Evolutionary conservation across 352 stramenopile species (phyloP), one percentile per base, ranked within the genome.

Genomic region (Globisporangium iwayamae): DNA sequence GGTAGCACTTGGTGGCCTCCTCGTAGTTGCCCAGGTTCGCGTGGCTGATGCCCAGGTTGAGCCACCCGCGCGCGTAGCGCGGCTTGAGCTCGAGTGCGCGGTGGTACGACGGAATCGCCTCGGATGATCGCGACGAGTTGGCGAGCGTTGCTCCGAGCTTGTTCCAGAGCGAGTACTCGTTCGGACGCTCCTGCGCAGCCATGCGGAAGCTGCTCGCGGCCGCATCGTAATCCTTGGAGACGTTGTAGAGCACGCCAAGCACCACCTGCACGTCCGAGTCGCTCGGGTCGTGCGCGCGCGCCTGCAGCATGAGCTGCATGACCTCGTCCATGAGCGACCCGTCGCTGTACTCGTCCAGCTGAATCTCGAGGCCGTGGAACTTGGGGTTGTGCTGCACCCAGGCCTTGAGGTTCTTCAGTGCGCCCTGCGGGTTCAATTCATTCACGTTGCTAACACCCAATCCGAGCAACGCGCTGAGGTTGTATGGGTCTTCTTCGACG

Each of bases 41-140:
- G 70, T 99, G 96, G 63, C 93, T 97, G 71, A 99, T 99, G 47
- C 96, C 97, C 65, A 99, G 87, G 72, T 99, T 99, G 16, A 99
- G 81, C 96, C 96, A 99, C 30, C 92, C 95, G 25, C 97, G 86
- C 14, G 96, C 95, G 77, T 99, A 99, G 63, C 94, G 93, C 18
- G 97, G 96, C 74, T 99, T 99, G 50, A 99, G 67, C 68, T 98
- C 80, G 59, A 99, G 74, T 0, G 97, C 97, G 53, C 81, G 76
- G 70, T 93, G 84, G 75, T 99, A 99, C 13, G 89, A 89, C 28
- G 92, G 89, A 36, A 99, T 94, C 1, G 96, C 97, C 64, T 98
- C 85, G 6, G 96, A 85, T 51, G 90, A 98, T 59, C 86, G 83
- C 68, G 93, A 96, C 34, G 90, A 94, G 74, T 99, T 99, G 16